These are phyloP conservation scores for Psilocybe sp. DNA, from an alignment of 768 basidiomycete species.

Conservation along the genomic window DNA sequence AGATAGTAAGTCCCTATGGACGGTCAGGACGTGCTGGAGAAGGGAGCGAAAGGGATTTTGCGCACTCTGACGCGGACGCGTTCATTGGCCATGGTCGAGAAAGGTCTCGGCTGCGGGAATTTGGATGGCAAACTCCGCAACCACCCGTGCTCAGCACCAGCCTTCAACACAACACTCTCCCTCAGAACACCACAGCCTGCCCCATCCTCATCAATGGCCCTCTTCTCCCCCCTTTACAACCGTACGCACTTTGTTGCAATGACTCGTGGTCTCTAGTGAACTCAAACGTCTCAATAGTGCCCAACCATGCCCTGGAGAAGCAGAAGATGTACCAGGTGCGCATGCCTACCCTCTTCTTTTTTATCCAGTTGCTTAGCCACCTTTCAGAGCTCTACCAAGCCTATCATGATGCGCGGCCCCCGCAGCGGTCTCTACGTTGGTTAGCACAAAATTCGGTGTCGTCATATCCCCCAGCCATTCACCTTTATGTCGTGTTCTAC, in stretches of 20 bases:
- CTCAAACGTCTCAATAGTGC: slow-evolving; percentile 28
- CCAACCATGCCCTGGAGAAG: slow-evolving; percentile 62
- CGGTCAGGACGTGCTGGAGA: slow-evolving; percentile 76
- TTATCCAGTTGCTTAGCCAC: slow-evolving; percentile 4
- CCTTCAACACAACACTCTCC: slow-evolving; percentile 20
- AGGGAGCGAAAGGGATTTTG: slow-evolving; percentile 16
- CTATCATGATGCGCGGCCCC: slow-evolving; percentile 60
- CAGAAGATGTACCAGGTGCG: slow-evolving; percentile 69
- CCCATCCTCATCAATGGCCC: slow-evolving; percentile 36
- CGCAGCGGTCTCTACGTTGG: slow-evolving; percentile 65
- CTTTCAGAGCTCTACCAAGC: slow-evolving; percentile 40
- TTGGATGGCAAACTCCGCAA: slow-evolving; percentile 41
- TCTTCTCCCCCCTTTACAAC: slow-evolving; percentile 61
- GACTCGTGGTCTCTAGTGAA: slow-evolving; percentile 2
- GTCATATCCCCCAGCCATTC: background rate
- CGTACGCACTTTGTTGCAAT: slow-evolving; percentile 37
- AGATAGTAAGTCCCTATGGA: slow-evolving; percentile 13
- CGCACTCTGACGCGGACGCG: slow-evolving; percentile 79
- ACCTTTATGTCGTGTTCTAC: slow-evolving; percentile 1
- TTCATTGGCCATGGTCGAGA: slow-evolving; percentile 50
- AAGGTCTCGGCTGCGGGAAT: slow-evolving; percentile 35
- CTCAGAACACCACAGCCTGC: slow-evolving; percentile 19
- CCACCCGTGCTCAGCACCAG: slow-evolving; percentile 31
- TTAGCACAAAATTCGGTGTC: slow-evolving; percentile 25
- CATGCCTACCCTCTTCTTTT: background rate